Evolutionary conservation across 345 rosid species (phyloP), one percentile per base, ranked within the genome.

Genomic region (Salix arbutifolia): DNA sequence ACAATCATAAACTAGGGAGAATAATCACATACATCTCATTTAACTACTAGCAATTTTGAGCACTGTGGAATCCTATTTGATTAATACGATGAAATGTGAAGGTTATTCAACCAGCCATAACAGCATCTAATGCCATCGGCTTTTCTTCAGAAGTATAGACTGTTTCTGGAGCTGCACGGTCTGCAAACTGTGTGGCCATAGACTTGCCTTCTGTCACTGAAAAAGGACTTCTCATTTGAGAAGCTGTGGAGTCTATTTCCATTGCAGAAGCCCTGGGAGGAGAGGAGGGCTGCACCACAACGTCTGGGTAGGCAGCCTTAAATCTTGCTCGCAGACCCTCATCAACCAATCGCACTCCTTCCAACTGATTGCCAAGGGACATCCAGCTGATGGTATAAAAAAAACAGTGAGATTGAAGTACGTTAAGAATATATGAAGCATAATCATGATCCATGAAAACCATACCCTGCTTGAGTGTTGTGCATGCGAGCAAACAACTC

Each of bases 401-500:
- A 46, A 9, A 16, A 19, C 53, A 7, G 48, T 37, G 18, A 30
- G 10, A 14, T 16, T 35, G 30, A 61, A 42, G 44, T 5, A 70
- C 23, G 18, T 25, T 31, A 38, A 71, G 37, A 70, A 46, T 3
- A 46, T 17, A 76, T 38, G 17, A 78, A 64, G 16, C 50, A 52
- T n/a, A 16, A 60, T 18, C n/a, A 21, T 30, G 48, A 65, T 68
- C 67, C 14, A n/a, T 68, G 72, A 76, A 69, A 42, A 21, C 65
- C 62, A 46, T 79, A 96, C 99, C 99, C 99, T 18, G 99, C 91
- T 56, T 93, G 99, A 84, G 99, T 94, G 79, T 96, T 93, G 85
- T 96, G 98, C 99, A 93, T 96, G 68, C 98, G 98, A 70, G 98
- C 99, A 80, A 93, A 96, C 79, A 96, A 78, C 84, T 96, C 97